These are phyloP conservation scores for Mercurialis annua DNA, from an alignment of 345 rosid species.

Conservation along the genomic window DNA sequence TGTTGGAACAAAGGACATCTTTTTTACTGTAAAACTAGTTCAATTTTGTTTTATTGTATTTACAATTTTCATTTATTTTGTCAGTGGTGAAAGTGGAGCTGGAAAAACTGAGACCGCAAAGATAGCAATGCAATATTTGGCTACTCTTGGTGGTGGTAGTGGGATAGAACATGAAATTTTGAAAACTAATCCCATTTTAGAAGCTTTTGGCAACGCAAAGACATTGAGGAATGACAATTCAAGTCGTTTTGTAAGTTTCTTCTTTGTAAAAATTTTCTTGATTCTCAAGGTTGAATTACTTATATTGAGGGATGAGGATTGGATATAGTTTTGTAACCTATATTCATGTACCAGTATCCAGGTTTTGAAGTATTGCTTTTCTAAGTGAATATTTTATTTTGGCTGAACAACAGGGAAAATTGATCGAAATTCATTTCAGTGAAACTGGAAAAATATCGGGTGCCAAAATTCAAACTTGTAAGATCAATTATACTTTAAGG, in stretches of 20 bases:
- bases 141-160: constrained; percentile 99
- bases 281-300: neutral
- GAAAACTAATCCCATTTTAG: constrained; percentile 94
- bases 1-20: neutral
- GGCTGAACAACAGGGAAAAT: constrained; percentile 67
- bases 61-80: constrained; percentile 26
- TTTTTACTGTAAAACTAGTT: neutral
- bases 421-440: constrained; percentile 94
- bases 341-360: neutral
- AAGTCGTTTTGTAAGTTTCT: constrained; percentile 91
- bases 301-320: constrained; percentile 1
- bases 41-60: too few species aligned
- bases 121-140: constrained; percentile 99
- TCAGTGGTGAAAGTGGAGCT: constrained; percentile 99
- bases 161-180: constrained; percentile 96
- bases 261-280: constrained; percentile 12
- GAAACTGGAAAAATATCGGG: constrained; percentile 98
- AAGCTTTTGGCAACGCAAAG: constrained; percentile 99
- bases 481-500: constrained; percentile 32
- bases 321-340: neutral
- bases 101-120: constrained; percentile 99
- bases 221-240: constrained; percentile 95
- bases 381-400: constrained; percentile 20
- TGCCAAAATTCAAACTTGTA: constrained; percentile 96
- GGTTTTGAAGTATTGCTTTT: constrained; percentile 2